A percentile compares a stretch with the other conserved stretches of the same genome.
These are phyloP conservation scores for Chrysosporium queenslandicum DNA, from an alignment of 2,329 filamentous ascomycete genomes.

Conservation along the genomic window DNA sequence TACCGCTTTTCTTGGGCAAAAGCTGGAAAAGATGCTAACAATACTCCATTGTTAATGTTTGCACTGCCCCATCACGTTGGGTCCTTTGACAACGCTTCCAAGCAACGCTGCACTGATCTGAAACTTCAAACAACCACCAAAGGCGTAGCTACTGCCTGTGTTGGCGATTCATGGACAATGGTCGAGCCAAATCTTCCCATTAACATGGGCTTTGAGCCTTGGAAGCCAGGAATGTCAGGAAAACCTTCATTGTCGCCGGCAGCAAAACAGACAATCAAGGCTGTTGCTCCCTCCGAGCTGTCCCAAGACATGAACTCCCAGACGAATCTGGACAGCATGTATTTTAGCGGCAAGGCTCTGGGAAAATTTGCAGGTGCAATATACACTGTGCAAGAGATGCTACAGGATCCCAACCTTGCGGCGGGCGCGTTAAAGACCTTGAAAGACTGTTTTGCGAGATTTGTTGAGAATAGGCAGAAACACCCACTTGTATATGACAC, in stretches of 20 bases:
- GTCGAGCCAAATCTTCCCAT: constrained; percentile 61
- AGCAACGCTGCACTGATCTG: constrained; percentile 43
- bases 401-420: constrained; percentile 49
- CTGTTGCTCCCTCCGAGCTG: constrained; percentile 61
- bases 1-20: constrained; percentile 70
- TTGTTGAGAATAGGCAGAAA: constrained; percentile 57
- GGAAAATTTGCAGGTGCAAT: constrained; percentile 65
- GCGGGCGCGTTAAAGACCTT: constrained; percentile 51
- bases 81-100: constrained; percentile 56
- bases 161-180: constrained; percentile 68
- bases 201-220: constrained; percentile 68
- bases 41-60: constrained; percentile 62
- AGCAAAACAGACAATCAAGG: constrained; percentile 51
- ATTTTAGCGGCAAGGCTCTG: constrained; percentile 79
- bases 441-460: constrained; percentile 56
- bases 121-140: constrained; percentile 74
- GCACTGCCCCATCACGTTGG: constrained; percentile 75
- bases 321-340: constrained; percentile 74
- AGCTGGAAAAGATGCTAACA: constrained; percentile 49
- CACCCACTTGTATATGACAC: constrained; percentile 49
- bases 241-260: constrained; percentile 33
- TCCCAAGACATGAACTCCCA: constrained; percentile 64
- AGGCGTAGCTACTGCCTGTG: constrained; percentile 62
- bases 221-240: constrained; percentile 46
- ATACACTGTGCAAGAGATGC: constrained; percentile 54